Evolutionary conservation across 164 flowering plant species (phyloP).

Genomic region (Vitis cinerea): DNA sequence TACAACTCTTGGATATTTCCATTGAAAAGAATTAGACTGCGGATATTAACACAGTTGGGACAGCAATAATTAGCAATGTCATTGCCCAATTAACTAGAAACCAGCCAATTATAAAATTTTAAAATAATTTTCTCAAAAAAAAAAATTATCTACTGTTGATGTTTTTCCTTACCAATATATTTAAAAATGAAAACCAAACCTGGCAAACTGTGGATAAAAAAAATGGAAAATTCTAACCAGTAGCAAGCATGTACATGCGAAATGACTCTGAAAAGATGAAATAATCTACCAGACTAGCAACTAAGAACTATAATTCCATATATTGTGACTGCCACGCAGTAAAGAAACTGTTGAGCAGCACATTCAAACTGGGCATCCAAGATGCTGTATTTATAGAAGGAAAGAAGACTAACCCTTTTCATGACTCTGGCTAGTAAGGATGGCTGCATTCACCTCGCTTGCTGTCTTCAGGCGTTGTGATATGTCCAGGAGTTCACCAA

Average conservation of each 20-base stretch:
- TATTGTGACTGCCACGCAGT: no score
- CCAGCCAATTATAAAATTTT: neutral
- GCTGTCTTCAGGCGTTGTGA: slow-evolving; percentile 93
- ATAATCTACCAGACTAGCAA: no score
- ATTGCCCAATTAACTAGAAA: neutral
- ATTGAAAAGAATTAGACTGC: neutral
- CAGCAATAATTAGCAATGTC: neutral
- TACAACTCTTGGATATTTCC: no score
- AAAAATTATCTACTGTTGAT: neutral
- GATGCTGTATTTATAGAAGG: neutral
- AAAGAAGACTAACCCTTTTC: slow-evolving; percentile 67
- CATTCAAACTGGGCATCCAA: neutral
- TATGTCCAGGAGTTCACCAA: slow-evolving; percentile 84
- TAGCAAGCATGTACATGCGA: no score
- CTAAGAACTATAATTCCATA: no score
- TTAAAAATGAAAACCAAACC: no score
- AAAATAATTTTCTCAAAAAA: neutral
- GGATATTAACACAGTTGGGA: neutral
- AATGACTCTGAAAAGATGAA: no score
- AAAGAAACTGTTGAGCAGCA: neutral
- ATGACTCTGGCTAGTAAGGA: slow-evolving; percentile 97
- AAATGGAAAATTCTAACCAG: no score
- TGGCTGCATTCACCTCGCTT: slow-evolving; percentile 96
- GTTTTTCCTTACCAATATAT: no score
- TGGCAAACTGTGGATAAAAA: no score